Percentiles rank a stretch among this genome's conserved stretches.
phyloP scores from a whole-genome alignment of 495 filamentous ascomycete genomes.

The Neurospora africana region DNA sequence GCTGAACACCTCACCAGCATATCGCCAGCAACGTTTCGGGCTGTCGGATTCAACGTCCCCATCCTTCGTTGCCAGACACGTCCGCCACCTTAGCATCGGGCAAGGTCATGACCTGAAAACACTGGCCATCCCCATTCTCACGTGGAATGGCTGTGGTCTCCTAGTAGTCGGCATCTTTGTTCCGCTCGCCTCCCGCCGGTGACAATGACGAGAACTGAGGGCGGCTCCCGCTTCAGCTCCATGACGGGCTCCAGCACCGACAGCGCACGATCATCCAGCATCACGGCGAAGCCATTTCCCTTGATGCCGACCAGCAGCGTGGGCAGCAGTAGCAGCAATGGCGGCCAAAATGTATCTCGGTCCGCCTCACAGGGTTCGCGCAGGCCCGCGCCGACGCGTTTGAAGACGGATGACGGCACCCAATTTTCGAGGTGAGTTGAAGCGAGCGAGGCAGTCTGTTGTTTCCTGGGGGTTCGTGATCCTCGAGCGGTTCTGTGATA shows the following conservation, averaged over 20 bases:
- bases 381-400: constrained; percentile 42
- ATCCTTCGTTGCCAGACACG: not conserved
- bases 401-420: constrained; percentile 45
- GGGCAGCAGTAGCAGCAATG: not conserved
- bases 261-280: constrained; percentile 49
- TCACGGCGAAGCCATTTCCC: constrained; percentile 44
- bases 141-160: constrained; percentile 19
- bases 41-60: not conserved
- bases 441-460: not conserved
- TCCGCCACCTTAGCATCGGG: not conserved
- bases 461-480: not conserved
- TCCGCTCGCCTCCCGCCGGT: constrained; percentile 17
- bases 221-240: constrained; percentile 47
- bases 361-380: constrained; percentile 25
- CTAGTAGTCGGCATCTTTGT: constrained; percentile 14
- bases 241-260: constrained; percentile 51
- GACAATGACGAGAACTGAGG: constrained; percentile 52
- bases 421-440: constrained; percentile 26
- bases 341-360: constrained; percentile 17
- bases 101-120: constrained; percentile 21
- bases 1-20: not conserved
- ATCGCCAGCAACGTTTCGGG: not conserved
- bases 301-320: constrained; percentile 30
- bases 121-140: not conserved
- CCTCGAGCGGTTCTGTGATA: not conserved